A percentile compares a stretch with the other conserved stretches of the same genome.
Evolutionary conservation across 306 rosid genomes (phyloP).

Genomic region (Heteromeles arbutifolia): DNA sequence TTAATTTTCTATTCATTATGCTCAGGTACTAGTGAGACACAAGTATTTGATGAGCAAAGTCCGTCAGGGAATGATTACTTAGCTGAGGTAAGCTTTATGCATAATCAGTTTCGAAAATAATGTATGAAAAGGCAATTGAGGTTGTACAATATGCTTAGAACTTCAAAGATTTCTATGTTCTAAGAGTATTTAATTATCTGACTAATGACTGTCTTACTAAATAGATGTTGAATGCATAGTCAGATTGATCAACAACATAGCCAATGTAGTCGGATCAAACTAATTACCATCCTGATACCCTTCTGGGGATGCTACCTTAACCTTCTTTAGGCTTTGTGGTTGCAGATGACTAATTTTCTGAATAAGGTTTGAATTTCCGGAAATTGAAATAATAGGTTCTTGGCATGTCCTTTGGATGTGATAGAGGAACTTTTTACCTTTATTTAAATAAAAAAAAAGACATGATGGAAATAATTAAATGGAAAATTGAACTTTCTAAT

Average conservation of each 20-base stretch:
- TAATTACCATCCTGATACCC: neutral
- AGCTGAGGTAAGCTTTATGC: conserved; percentile 62
- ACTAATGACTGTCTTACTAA: neutral
- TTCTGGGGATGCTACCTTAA: neutral
- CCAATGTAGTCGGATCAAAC: neutral
- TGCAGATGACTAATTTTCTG: neutral
- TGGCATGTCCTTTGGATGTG: neutral
- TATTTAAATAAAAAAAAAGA: no score
- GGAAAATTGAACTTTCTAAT: neutral
- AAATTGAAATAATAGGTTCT: neutral
- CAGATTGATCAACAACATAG: neutral
- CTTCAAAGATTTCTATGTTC: neutral
- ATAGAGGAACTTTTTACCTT: no score
- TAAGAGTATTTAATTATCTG: neutral
- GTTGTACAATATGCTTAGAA: neutral
- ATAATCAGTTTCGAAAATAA: neutral
- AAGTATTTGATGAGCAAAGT: conserved; percentile 72
- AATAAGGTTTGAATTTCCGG: neutral
- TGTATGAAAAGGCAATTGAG: neutral
- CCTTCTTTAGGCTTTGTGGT: neutral
- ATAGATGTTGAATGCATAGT: neutral
- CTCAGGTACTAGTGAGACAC: conserved; percentile 75
- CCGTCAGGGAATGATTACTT: conserved; percentile 91
- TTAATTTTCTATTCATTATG: conserved; percentile 8
- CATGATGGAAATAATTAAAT: no score